Percentiles rank a stretch among this genome's conserved stretches.
These are phyloP conservation scores for Penicillium dipodomyicola DNA, from an alignment of 495 filamentous ascomycete species.

Conservation along the genomic window DNA sequence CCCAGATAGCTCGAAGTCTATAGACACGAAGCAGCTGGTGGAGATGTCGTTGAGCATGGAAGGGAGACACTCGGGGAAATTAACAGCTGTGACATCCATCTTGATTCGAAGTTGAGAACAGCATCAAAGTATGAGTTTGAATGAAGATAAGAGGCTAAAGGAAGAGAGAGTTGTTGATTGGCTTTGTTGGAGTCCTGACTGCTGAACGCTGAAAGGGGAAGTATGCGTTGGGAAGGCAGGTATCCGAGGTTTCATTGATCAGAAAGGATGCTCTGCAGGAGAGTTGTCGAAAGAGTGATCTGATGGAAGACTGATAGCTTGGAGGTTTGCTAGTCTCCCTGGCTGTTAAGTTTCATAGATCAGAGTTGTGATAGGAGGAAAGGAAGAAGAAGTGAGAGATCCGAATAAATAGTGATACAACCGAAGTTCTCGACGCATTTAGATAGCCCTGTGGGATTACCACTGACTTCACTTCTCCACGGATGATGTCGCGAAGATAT, in stretches of 20 bases:
- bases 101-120: background rate
- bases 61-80: constrained; percentile 57
- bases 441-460: background rate
- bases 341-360: background rate
- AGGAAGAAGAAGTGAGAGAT: background rate
- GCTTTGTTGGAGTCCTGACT: background rate
- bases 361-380: background rate
- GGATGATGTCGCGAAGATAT: background rate
- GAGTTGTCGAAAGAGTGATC: background rate
- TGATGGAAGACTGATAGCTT: background rate
- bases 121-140: background rate
- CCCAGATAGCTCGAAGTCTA: constrained; percentile 79
- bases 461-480: background rate
- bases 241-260: background rate
- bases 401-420: background rate
- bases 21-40: constrained; percentile 61
- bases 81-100: constrained; percentile 63
- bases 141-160: background rate
- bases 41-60: constrained; percentile 57
- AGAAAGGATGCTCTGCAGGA: no score
- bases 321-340: background rate
- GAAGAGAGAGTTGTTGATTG: background rate
- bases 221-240: background rate
- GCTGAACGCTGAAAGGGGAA: background rate
- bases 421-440: background rate